These are phyloP conservation scores for Orobanche coerulescens DNA, from an alignment of 257 asterid species.

Conservation along the genomic window DNA sequence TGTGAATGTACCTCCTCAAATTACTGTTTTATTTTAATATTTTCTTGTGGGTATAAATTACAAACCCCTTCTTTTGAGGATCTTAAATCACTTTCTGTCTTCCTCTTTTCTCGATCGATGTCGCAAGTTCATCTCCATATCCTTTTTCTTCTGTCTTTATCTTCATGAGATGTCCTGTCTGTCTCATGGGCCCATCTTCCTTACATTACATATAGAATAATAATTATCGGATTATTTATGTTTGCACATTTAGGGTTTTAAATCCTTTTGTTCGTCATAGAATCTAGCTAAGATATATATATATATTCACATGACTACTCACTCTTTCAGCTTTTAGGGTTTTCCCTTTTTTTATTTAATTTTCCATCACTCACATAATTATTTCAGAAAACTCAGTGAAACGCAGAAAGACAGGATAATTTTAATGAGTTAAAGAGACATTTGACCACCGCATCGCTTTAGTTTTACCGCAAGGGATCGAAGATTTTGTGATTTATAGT, in stretches of 20 bases:
- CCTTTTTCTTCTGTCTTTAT: conserved; percentile 36
- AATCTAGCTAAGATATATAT: conserved; percentile 19
- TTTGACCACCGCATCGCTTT: too few relatives aligned
- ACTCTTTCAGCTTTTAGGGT: conserved; percentile 18
- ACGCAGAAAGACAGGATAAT: too few relatives aligned
- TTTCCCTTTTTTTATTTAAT: too few relatives aligned
- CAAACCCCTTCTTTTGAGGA: conserved; percentile 19
- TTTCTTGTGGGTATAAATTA: conserved; percentile 17
- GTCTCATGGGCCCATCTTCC: conserved; percentile 8
- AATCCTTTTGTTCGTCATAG: conserved; percentile 26
- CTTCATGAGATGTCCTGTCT: conserved; percentile 29
- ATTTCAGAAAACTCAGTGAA: too few relatives aligned
- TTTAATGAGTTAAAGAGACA: too few relatives aligned
- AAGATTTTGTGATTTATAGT: too few relatives aligned
- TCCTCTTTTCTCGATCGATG: conserved; percentile 17
- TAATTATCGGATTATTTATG: conserved; percentile 13
- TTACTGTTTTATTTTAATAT: conserved; percentile 26
- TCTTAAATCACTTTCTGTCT: conserved; percentile 33
- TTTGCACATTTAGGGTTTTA: conserved; percentile 4
- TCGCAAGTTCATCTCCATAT: conserved; percentile 34
- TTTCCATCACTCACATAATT: too few relatives aligned
- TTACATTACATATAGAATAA: neutral
- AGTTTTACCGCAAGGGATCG: too few relatives aligned
- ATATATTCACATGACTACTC: conserved; percentile 31
- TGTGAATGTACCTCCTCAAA: conserved; percentile 20